phyloP scores from a whole-genome alignment of 2,329 filamentous ascomycete species.

The Rutstroemia sydowiana region DNA sequence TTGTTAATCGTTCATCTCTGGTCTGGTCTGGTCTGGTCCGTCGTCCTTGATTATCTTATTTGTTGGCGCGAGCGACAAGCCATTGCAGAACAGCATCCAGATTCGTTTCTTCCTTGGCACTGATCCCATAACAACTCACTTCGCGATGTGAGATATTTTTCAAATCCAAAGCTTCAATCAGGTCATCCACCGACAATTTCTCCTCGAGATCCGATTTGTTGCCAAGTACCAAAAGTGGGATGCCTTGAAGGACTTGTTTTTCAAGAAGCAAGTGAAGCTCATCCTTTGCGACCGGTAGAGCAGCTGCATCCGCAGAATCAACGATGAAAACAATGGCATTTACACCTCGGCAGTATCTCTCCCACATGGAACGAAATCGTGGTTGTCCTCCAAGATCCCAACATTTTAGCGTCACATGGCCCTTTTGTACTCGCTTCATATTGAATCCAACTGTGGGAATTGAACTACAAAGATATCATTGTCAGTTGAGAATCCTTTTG shows the following conservation, averaged over 20 bases:
- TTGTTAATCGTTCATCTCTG: background rate
- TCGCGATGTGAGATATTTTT: slow-evolving; percentile 86
- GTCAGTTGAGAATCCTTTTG: slow-evolving; percentile 11
- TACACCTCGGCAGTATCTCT: slow-evolving; percentile 93
- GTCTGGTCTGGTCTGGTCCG: background rate
- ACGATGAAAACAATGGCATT: slow-evolving; percentile 99
- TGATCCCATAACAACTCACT: slow-evolving; percentile 97
- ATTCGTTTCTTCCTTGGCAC: slow-evolving; percentile 97
- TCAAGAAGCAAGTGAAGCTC: slow-evolving; percentile 85
- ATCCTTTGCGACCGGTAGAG: slow-evolving; percentile 78
- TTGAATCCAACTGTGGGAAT: slow-evolving; percentile 99
- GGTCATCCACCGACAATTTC: slow-evolving; percentile 85
- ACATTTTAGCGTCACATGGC: slow-evolving; percentile 96
- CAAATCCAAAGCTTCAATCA: slow-evolving; percentile 88
- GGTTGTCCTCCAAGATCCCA: slow-evolving; percentile 98
- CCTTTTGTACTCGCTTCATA: slow-evolving; percentile 96
- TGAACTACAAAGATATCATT: slow-evolving; percentile 52
- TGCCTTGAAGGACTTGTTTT: slow-evolving; percentile 77
- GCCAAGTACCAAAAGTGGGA: slow-evolving; percentile 86
- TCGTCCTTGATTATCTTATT: slow-evolving; percentile 39
- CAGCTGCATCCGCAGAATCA: slow-evolving; percentile 79
- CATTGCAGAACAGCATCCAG: slow-evolving; percentile 94
- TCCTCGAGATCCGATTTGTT: slow-evolving; percentile 96
- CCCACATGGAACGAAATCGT: slow-evolving; percentile 97
- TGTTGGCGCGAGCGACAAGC: slow-evolving; percentile 82